phyloP scores from a whole-genome alignment of 768 basidiomycete species.

The Naganishia friedmannii region DNA sequence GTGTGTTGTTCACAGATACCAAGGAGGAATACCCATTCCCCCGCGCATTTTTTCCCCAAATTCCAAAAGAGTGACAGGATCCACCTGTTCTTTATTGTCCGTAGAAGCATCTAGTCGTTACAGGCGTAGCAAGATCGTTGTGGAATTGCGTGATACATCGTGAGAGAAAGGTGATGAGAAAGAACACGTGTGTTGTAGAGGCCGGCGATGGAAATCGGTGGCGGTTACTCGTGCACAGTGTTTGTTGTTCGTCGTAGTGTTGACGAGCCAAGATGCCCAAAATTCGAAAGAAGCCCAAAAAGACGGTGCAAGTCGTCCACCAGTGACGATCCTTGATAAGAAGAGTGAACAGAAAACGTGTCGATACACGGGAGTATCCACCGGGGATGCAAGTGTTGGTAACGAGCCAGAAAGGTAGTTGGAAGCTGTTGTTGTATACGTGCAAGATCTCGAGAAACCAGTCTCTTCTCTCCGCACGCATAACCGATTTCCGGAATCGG shows the following conservation, averaged over 20 bases:
- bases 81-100: conserved; percentile 27
- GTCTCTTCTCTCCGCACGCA: not conserved
- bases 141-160: conserved; percentile 11
- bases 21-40: not conserved
- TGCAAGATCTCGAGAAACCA: not conserved
- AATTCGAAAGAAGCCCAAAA: not conserved
- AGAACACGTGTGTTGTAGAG: not conserved
- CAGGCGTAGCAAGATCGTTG: conserved; percentile 25
- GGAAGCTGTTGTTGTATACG: not conserved
- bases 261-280: conserved; percentile 3
- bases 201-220: not conserved
- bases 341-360: not conserved
- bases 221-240: not conserved
- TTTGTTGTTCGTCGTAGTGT: conserved; percentile 9
- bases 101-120: conserved; percentile 25
- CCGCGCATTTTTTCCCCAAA: not conserved
- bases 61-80: conserved; percentile 26
- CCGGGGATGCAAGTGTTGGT: conserved; percentile 18
- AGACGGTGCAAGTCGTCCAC: conserved; percentile 15
- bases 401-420: not conserved
- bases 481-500: conserved; percentile 15
- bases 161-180: conserved; percentile 2
- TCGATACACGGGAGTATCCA: conserved; percentile 9
- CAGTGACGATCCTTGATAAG: conserved; percentile 13
- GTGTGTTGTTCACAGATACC: not conserved